A percentile compares a stretch with the other conserved stretches of the same genome.
Evolutionary conservation across 768 basidiomycete species (phyloP).

Genomic region (Pleurotus tuber-regium): DNA sequence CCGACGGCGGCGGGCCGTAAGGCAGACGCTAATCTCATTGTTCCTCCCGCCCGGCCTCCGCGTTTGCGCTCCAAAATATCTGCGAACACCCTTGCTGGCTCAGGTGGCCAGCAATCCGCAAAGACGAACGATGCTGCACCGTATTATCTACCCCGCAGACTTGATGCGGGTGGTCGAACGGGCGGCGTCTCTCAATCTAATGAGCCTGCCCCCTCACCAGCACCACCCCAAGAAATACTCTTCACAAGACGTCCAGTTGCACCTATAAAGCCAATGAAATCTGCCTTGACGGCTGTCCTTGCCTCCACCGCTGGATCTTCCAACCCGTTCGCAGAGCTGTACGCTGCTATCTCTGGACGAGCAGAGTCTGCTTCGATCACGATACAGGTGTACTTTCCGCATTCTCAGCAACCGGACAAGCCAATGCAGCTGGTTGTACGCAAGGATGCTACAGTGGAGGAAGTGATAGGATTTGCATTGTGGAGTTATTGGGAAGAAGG

Average conservation of each 20-base stretch:
- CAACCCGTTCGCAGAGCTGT: conserved; percentile 88
- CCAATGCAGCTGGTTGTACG: conserved; percentile 74
- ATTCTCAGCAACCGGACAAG: conserved; percentile 54
- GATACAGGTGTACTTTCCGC: conserved; percentile 84
- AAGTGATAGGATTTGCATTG: conserved; percentile 90
- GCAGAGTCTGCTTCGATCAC: conserved; percentile 59
- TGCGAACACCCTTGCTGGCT: conserved; percentile 30
- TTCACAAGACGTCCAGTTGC: conserved; percentile 55
- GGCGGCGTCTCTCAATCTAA: conserved; percentile 2
- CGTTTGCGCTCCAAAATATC: conserved; percentile 12
- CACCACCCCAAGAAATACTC: conserved; percentile 28
- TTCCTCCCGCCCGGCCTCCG: background rate
- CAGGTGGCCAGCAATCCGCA: conserved; percentile 40
- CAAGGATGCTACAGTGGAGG: conserved; percentile 89
- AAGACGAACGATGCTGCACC: conserved; percentile 17
- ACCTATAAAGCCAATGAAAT: conserved; percentile 44
- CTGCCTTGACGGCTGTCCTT: conserved; percentile 73
- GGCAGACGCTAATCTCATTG: conserved; percentile 6
- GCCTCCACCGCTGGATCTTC: conserved; percentile 61
- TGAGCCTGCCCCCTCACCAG: conserved; percentile 13
- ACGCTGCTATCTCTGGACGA: conserved; percentile 81
- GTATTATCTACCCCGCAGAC: conserved; percentile 18
- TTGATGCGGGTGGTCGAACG: conserved; percentile 17
- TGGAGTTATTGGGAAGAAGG: conserved; percentile 94
- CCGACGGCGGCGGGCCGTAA: conserved; percentile 6